Conservation (phyloP, 2,329 filamentous ascomycete genomes). For the Diplodia mutila region DNA sequence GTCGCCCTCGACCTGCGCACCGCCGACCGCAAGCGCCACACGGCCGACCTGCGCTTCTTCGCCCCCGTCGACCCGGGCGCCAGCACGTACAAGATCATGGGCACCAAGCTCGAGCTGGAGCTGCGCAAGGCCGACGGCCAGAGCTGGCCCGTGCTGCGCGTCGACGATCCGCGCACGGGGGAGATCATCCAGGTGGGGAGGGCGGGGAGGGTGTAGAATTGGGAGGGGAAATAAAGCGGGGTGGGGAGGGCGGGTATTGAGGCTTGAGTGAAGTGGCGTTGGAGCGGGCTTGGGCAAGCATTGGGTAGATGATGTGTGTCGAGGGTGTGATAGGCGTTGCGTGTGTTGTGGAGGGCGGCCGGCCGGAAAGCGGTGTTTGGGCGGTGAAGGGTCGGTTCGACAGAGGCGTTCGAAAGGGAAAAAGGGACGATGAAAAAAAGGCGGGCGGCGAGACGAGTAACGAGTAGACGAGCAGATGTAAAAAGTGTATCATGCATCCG, state of each 20-base stretch:
- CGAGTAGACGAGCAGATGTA: not conserved
- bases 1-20: slow-evolving; percentile 84
- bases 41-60: slow-evolving; percentile 73
- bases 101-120: slow-evolving; percentile 84
- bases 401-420: not conserved
- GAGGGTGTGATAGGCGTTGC: not conserved
- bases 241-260: not conserved
- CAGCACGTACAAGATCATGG: slow-evolving; percentile 79
- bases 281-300: too few species aligned
- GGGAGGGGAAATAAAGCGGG: not conserved
- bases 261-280: too few species aligned
- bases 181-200: slow-evolving; percentile 90
- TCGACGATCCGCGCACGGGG: slow-evolving; percentile 71
- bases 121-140: slow-evolving; percentile 73
- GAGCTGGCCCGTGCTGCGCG: slow-evolving; percentile 84
- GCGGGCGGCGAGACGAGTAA: not conserved
- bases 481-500: slow-evolving; percentile 6
- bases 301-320: too few species aligned
- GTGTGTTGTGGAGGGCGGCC: not conserved
- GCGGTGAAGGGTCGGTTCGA: too few species aligned
- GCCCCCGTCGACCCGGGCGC: slow-evolving; percentile 74
- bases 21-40: slow-evolving; percentile 81
- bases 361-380: too few species aligned
- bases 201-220: slow-evolving; percentile 50
- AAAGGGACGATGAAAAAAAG: not conserved